phyloP scores from a whole-genome alignment of 352 stramenopile genomes.

The Phytophthora fragariae region DNA sequence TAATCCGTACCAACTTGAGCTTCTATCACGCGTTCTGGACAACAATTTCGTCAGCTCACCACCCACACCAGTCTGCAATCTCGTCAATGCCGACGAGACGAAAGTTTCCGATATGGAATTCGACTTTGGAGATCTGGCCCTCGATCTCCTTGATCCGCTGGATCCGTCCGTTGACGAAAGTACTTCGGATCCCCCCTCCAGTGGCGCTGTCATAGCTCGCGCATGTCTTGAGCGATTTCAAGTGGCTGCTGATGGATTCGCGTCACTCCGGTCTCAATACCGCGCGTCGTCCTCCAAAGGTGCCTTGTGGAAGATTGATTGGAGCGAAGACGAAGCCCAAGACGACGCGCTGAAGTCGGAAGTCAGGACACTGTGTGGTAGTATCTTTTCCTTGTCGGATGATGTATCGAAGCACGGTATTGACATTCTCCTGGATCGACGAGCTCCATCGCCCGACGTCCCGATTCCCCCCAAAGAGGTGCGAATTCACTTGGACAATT shows the following conservation, averaged over 20 bases:
- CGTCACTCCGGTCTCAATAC: constrained; percentile 63
- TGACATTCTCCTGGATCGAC: constrained; percentile 60
- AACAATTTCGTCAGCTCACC: constrained; percentile 63
- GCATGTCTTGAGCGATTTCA: constrained; percentile 52
- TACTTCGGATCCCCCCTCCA: not conserved
- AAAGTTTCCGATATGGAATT: constrained; percentile 54
- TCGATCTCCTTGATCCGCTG: constrained; percentile 45
- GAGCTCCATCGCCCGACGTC: constrained; percentile 20
- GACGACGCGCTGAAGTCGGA: constrained; percentile 22
- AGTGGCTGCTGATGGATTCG: constrained; percentile 51
- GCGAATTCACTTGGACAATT: constrained; percentile 69
- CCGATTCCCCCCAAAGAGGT: constrained; percentile 44
- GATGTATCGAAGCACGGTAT: constrained; percentile 34
- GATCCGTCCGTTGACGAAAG: constrained; percentile 21
- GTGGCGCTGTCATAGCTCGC: constrained; percentile 44
- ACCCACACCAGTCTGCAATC: not conserved
- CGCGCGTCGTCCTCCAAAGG: constrained; percentile 48
- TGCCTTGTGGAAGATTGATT: constrained; percentile 63
- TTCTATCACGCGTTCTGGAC: constrained; percentile 64
- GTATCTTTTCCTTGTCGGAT: constrained; percentile 29
- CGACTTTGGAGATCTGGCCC: constrained; percentile 48
- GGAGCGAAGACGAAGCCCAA: constrained; percentile 12
- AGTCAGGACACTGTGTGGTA: constrained; percentile 26
- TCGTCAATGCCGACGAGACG: constrained; percentile 47
- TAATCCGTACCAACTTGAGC: constrained; percentile 70